Percentiles rank a stretch among this genome's conserved stretches.
Conservation (phyloP, 83 land plant genomes). For the Picea mariana region DNA sequence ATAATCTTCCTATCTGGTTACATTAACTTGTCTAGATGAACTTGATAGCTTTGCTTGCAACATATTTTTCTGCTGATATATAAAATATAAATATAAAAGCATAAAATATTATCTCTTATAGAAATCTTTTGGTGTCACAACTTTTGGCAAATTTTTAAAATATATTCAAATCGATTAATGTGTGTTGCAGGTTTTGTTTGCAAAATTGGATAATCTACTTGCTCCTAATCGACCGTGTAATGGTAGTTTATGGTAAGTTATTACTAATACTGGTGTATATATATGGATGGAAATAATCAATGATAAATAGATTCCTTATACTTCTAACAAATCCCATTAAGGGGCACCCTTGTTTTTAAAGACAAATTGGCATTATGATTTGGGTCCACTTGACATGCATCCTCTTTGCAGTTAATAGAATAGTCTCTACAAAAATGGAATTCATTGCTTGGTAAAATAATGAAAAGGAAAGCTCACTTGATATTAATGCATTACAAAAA, state of each 20-base stretch:
- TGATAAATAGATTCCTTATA: not conserved
- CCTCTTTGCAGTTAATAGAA: not conserved
- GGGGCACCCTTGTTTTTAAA: not conserved
- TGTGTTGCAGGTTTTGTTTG: constrained; percentile 48
- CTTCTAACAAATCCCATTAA: not conserved
- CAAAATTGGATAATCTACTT: constrained; percentile 56
- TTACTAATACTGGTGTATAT: not conserved
- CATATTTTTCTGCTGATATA: too few species aligned
- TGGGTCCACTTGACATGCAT: not conserved
- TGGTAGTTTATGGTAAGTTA: constrained; percentile 58
- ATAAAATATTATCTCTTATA: too few species aligned
- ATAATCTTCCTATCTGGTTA: not conserved
- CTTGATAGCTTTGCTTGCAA: not conserved
- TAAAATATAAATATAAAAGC: too few species aligned
- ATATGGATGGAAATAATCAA: not conserved
- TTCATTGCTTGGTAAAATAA: not conserved
- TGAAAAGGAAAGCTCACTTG: not conserved
- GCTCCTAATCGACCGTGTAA: constrained; percentile 74
- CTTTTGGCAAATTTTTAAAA: not conserved
- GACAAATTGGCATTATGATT: not conserved
- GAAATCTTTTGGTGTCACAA: not conserved
- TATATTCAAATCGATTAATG: not conserved
- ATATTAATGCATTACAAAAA: not conserved
- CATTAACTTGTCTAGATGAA: not conserved
- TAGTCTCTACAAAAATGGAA: not conserved